Evolutionary conservation across 192 early-diverging fungal species (phyloP).

Genomic region (Coemansia sp.): DNA sequence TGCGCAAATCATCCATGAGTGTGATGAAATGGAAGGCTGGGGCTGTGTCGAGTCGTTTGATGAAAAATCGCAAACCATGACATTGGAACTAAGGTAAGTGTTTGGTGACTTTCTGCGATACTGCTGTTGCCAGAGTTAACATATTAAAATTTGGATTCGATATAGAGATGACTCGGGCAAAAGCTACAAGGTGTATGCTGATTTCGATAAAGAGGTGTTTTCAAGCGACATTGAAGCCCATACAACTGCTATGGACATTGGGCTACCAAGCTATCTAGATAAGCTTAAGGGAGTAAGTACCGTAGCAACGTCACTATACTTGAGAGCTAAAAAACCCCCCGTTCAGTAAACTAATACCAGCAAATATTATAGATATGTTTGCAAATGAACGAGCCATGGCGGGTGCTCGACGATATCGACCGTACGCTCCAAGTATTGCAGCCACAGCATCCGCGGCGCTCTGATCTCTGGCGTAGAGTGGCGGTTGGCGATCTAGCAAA

Average conservation of each 20-base stretch:
- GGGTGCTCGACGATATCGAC: constrained; percentile 38
- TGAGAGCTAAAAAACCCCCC: background rate
- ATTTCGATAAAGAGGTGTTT: constrained; percentile 30
- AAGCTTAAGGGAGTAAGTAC: constrained; percentile 22
- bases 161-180: constrained; percentile 31
- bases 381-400: constrained; percentile 27
- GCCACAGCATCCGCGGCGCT: constrained; percentile 30
- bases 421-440: constrained; percentile 37
- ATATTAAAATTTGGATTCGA: background rate
- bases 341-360: background rate
- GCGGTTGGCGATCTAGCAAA: constrained; percentile 26
- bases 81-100: constrained; percentile 23
- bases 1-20: constrained; percentile 30
- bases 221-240: constrained; percentile 30
- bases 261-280: constrained; percentile 23
- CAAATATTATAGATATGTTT: constrained; percentile 20
- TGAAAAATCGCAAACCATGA: constrained; percentile 23
- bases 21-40: constrained; percentile 36
- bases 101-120: background rate
- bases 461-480: constrained; percentile 44
- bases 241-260: constrained; percentile 20
- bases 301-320: background rate
- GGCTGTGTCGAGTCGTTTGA: constrained; percentile 33
- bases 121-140: background rate
- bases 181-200: constrained; percentile 22